Conservation (phyloP, 2,329 filamentous ascomycete species). For the Aspergillus neotritici region DNA sequence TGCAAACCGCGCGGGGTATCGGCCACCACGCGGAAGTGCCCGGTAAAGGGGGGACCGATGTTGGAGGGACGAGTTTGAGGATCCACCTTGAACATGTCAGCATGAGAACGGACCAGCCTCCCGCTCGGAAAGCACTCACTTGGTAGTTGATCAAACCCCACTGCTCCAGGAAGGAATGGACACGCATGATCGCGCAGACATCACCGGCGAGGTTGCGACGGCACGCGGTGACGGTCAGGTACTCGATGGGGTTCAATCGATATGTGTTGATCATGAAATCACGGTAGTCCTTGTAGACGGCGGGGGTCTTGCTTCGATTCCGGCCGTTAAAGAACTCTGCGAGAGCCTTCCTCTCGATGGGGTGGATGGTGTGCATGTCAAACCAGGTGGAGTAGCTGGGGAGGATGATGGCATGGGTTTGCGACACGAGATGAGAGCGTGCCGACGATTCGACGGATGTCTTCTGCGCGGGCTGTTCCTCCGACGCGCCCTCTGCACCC, state of each 20-base stretch:
- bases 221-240: constrained; percentile 94
- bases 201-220: constrained; percentile 91
- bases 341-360: constrained; percentile 87
- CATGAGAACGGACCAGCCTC: constrained; percentile 1
- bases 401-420: constrained; percentile 92
- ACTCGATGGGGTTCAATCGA: constrained; percentile 89
- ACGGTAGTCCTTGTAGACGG: constrained; percentile 97
- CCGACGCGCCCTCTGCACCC: constrained; percentile 46
- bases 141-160: constrained; percentile 99
- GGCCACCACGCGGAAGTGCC: constrained; percentile 92
- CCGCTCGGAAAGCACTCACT: constrained; percentile 47
- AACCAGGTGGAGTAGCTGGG: constrained; percentile 99
- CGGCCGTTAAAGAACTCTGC: constrained; percentile 98
- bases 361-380: constrained; percentile 90
- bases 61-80: constrained; percentile 91
- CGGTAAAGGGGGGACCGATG: constrained; percentile 93
- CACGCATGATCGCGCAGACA: constrained; percentile 98
- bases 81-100: constrained; percentile 63
- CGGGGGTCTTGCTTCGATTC: constrained; percentile 95
- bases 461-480: constrained; percentile 62
- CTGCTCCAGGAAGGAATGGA: constrained; percentile 95
- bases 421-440: constrained; percentile 83
- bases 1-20: constrained; percentile 93
- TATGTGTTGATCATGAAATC: constrained; percentile 99
- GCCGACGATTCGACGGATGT: constrained; percentile 77